phyloP scores from a whole-genome alignment of 352 stramenopile species.

The Phytophthora agathidicida region DNA sequence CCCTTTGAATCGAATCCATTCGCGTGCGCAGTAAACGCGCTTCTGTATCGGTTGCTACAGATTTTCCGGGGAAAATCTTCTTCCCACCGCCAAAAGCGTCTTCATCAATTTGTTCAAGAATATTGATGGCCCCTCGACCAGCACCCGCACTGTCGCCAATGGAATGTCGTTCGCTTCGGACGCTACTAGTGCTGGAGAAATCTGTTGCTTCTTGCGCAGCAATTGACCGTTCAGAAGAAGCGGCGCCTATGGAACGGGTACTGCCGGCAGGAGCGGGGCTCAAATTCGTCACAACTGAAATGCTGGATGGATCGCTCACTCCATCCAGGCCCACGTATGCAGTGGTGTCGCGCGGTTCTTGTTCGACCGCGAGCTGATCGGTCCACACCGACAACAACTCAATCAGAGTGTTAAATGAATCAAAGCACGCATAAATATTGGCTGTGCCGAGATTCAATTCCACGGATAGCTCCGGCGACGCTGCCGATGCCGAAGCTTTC shows the following conservation, averaged over 20 bases:
- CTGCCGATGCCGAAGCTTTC: conserved; percentile 38
- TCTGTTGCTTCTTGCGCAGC: conserved; percentile 13
- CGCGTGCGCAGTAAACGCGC: conserved; percentile 78
- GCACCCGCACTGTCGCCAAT: conserved; percentile 16
- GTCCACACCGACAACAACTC: conserved; percentile 74
- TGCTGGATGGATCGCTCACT: conserved; percentile 54
- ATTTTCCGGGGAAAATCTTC: conserved; percentile 67
- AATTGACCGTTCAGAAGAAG: conserved; percentile 18
- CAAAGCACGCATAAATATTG: conserved; percentile 90
- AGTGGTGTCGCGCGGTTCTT: conserved; percentile 72
- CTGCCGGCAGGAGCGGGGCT: conserved; percentile 33
- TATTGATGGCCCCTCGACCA: conserved; percentile 39
- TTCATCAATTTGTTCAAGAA: conserved; percentile 81
- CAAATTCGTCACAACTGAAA: conserved; percentile 82
- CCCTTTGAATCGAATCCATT: conserved; percentile 76
- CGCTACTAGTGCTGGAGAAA: conserved; percentile 31
- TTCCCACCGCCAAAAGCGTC: conserved; percentile 75
- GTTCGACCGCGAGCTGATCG: conserved; percentile 69
- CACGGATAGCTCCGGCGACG: conserved; percentile 75
- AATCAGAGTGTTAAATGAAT: conserved; percentile 89
- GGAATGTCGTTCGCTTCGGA: conserved; percentile 31
- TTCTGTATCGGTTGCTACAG: conserved; percentile 80
- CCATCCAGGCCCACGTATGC: conserved; percentile 82
- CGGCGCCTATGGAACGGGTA: conserved; percentile 29
- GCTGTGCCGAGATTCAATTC: conserved; percentile 85